Conservation (phyloP, 129 eudicot genomes). For the Gnaphalium uliginosum region DNA sequence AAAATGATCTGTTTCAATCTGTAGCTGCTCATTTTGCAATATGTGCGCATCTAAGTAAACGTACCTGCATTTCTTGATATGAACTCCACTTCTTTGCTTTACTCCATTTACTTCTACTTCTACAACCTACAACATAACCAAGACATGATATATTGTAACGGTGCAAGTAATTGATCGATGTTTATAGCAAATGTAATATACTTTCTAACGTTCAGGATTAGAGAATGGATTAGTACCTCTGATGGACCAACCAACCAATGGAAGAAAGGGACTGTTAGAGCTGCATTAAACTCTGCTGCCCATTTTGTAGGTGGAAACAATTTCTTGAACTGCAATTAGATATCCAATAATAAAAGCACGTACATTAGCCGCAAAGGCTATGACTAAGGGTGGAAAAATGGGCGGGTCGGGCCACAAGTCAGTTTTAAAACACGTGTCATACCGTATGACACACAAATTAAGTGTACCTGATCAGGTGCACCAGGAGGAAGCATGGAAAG, state of each 20-base stretch:
- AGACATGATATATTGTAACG: not conserved
- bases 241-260: slow-evolving; percentile 99
- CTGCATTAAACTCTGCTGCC: slow-evolving; percentile 98
- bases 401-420: not conserved
- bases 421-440: not conserved
- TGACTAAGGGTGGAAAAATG: not conserved
- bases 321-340: slow-evolving; percentile 66
- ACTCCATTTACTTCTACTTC: slow-evolving; percentile 95
- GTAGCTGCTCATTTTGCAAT: not conserved
- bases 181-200: not conserved
- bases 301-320: slow-evolving; percentile 96
- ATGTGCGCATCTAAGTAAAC: not conserved
- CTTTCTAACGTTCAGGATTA: not conserved
- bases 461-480: slow-evolving; percentile 85
- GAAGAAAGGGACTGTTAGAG: slow-evolving; percentile 92
- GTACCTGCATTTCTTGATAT: slow-evolving; percentile 93
- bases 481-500: slow-evolving; percentile 98
- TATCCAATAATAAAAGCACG: not conserved
- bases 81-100: slow-evolving; percentile 96
- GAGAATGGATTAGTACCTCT: slow-evolving; percentile 50
- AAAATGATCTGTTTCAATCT: not conserved
- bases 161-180: not conserved
- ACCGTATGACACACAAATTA: not conserved
- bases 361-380: not conserved
- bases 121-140: slow-evolving; percentile 52